Evolutionary conservation across 495 filamentous ascomycete species (phyloP), one percentile per base, ranked within the genome.

Genomic region (Daldinia decipiens): DNA sequence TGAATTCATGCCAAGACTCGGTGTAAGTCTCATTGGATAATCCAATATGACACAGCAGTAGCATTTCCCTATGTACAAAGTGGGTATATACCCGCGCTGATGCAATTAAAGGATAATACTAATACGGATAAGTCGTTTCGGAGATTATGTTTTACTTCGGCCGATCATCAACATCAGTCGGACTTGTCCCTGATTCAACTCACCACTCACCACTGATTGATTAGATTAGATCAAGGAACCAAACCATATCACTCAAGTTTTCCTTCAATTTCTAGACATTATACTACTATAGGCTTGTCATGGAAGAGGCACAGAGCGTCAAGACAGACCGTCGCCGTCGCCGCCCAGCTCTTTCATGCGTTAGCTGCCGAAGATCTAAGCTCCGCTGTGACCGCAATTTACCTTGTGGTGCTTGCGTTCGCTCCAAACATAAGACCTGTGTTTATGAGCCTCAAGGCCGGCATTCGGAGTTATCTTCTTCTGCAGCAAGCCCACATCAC

Each of bases 311-410:
- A 47, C 50, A 56, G 15, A 61, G 26, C 15, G 27, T 53, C n/a
- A 65, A 68, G 29, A 19, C 17, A 19, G 65, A 72, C 17, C 70
- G 70, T 47, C 76, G 80, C 12, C 81, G 82, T 34, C 79, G 82
- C 45, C 75, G 82, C 5, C 82, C 82, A 4, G 81, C 83, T 24
- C 76, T 82, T 27, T 84, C 85, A 2, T 87, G 84, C 69, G 75
- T 85, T 36, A 84, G 83, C 57, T 87, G 86, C 71, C 74, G 83
- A 12, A 85, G 79, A 11, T 83, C 84, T 54, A 88, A 87, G 75
- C 84, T 88, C 62, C 85, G 82, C 40, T 88, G 85, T 76, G 84
- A 87, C 62, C 82, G 82, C 60, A 81, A 79, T 47, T 71, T 81
- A 38, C 86, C 85, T 7, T 88, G 85, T 68, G 74, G 77, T 17